Evolutionary conservation across 106 monocot species (phyloP), one percentile per base, ranked within the genome.

Genomic region (Allium cepa): DNA sequence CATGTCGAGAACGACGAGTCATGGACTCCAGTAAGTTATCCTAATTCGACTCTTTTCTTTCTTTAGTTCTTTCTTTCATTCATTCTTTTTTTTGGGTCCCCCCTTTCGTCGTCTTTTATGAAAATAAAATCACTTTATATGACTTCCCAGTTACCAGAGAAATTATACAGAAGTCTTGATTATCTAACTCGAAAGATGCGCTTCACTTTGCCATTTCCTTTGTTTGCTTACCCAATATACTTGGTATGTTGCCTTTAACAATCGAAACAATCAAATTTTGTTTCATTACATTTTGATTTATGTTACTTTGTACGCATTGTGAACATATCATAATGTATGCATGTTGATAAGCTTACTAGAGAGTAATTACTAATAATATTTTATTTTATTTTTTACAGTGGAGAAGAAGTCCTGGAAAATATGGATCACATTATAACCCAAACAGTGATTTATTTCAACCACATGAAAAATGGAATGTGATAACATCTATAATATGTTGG

Each of bases 1-100:
- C 94, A 94, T 36, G 94, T 87, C 7, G 94, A 94, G 75, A 90
- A 94, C 9, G 94, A 94, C 47, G 94, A 94, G 62, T 94, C 94
- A 7, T 94, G 94, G 94, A 87, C 87, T 46, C 94, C 94, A 18
- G 90, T 90, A 58, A 65, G 78, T 83, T 4, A 9, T 53, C 73
- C 28, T 1, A 2, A 1, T 45, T 69, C 10, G 36, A 36, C 36
- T 36, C 4, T 67, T 52, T 26, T 12, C 5, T n/a, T 67, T 22
- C 7, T 15, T 59, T 10, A 22, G 22, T 22, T 22, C 22, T 22
- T 22, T 22, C 22, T 22, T 22, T 22, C 22, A 22, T 22, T 22
- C 22, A 0, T 22, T 22, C 22, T 22, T 22, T 22, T 22, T 22
- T 22, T 22, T 22, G 4, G 3, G 10, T 50, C 18, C 0, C 36